Base-by-base conservation (phyloP, 2,329 filamentous ascomycete species). In the Arthrocladium fulminans region DNA sequence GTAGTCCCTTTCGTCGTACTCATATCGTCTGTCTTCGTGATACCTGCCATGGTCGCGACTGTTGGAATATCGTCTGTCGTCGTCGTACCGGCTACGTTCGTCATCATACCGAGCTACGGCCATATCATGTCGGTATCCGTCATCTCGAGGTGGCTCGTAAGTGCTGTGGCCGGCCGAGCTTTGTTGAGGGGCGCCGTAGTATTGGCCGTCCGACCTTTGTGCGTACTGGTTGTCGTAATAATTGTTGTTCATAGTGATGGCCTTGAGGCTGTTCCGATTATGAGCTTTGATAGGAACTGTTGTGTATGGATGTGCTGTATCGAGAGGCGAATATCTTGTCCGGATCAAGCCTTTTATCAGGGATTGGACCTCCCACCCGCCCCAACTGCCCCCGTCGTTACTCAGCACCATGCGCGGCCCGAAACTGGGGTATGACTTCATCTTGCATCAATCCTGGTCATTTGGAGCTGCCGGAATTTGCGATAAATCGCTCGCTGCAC, bases 121-220 rank as follows among this genome's bases (percentile, higher is more conserved):
- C 51, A 51, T 53, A 6, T 45, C 54, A 23, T 45, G 54, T 51
- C 37, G 38, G 39, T 57, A 57, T 29, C 51, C 49, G 22, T 57
- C 51, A 30, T 58, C 54, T 8, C 50, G 51, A 10, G 56, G 45
- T 35, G 54, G 56, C 27, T 51, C 53, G 38, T 58, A 57, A 9
- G 41, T 30, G 20, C 12, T 35, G 29, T 46, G 45, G n/a, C 44
- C 48, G 22, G 48, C 43, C 2, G 47, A 46, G 20, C 25, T 23
- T 48, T 54, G 37, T 25, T 9, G 15, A 22, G 35, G 19, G n/a
- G 40, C 40, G 50, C 37, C 51, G 43, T 37, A 32, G 24, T 25
- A 23, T 10, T 19, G 35, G 4, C 12, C n/a, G 24, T 48, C 34
- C 20, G n/a, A 15, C 27, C 42, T 41, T 50, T 49, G 32, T 15